These are phyloP conservation scores for Tricholoma matsutake DNA, from an alignment of 768 basidiomycete species.

Conservation along the genomic window DNA sequence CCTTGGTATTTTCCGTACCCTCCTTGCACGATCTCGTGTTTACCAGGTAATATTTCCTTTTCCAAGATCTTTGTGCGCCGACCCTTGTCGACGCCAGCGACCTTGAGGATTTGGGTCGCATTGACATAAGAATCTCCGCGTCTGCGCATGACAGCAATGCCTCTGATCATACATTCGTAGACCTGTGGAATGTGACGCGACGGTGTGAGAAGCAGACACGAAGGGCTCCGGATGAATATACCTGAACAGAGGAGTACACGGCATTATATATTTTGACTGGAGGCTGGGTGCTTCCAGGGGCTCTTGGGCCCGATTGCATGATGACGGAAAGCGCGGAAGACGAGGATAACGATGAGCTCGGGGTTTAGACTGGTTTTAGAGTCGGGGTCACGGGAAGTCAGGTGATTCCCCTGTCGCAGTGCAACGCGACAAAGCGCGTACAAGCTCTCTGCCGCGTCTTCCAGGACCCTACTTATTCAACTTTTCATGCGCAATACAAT, in stretches of 20 bases:
- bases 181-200: conserved; percentile 51
- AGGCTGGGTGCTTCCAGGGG: conserved; percentile 42
- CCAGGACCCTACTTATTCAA: not conserved
- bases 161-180: conserved; percentile 97
- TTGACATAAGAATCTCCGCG: conserved; percentile 95
- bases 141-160: conserved; percentile 97
- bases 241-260: conserved; percentile 89
- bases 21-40: conserved; percentile 98
- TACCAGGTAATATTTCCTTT: conserved; percentile 93
- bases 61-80: conserved; percentile 94
- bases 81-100: conserved; percentile 97
- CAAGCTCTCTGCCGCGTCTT: conserved; percentile 19
- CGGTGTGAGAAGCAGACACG: conserved; percentile 30
- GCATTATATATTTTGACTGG: conserved; percentile 91
- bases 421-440: conserved; percentile 39
- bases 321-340: conserved; percentile 19
- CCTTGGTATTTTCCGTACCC: conserved; percentile 99
- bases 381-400: conserved; percentile 23
- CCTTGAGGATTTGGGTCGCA: conserved; percentile 98
- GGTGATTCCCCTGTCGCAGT: conserved; percentile 16
- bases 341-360: conserved; percentile 26
- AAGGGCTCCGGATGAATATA: conserved; percentile 13
- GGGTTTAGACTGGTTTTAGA: conserved; percentile 21
- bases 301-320: conserved; percentile 48
- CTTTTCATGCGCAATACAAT: not conserved